phyloP scores from a whole-genome alignment of 306 rosid species.

The Fragaria iinumae region DNA sequence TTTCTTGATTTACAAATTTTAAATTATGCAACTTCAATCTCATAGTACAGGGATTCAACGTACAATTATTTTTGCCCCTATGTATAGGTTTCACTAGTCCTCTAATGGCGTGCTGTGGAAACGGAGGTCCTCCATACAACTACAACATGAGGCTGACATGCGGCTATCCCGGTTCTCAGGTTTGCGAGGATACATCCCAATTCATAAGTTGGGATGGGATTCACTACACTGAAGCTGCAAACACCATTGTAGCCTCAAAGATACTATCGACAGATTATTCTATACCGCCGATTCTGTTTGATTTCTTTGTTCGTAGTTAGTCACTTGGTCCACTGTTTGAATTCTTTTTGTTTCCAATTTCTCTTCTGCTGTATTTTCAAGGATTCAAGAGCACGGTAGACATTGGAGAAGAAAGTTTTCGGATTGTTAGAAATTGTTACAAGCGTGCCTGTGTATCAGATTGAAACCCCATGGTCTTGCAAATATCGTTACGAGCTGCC shows the following conservation, averaged over 20 bases:
- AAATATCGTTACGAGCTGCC: neutral
- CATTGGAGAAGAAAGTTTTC: neutral
- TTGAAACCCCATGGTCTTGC: neutral
- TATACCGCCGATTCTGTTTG: conserved; percentile 57
- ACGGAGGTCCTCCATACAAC: conserved; percentile 91
- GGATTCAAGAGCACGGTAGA: neutral
- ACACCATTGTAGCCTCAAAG: conserved; percentile 52
- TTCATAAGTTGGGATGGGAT: conserved; percentile 80
- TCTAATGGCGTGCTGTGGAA: conserved; percentile 83
- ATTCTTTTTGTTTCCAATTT: neutral
- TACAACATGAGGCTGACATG: conserved; percentile 62
- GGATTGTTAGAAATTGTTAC: neutral
- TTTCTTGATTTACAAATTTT: conserved; percentile 6
- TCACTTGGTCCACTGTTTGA: neutral
- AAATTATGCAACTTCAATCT: neutral
- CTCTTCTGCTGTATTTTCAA: neutral
- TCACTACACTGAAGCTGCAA: conserved; percentile 81
- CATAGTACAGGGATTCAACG: neutral
- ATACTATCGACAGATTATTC: conserved; percentile 64
- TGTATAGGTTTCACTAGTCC: conserved; percentile 73
- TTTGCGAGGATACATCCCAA: conserved; percentile 56
- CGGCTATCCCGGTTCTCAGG: conserved; percentile 71
- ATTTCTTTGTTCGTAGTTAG: conserved; percentile 65
- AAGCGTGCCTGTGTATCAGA: neutral
- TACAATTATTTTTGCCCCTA: neutral